phyloP scores from a whole-genome alignment of 129 eudicot genomes.

The Flaveria robusta region DNA sequence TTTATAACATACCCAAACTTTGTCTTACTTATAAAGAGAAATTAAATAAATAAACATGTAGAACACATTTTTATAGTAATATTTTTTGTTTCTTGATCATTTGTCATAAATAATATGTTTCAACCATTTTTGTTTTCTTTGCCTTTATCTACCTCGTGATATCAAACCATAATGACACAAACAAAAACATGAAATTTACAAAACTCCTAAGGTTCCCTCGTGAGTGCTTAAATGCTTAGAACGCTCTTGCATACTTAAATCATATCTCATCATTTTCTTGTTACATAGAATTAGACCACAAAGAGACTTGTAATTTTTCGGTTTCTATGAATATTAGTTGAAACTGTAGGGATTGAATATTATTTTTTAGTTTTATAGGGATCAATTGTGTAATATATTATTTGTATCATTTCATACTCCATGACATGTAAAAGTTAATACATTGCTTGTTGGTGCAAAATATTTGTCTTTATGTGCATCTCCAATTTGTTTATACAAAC shows the following conservation, averaged over 20 bases:
- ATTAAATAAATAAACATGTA: not conserved
- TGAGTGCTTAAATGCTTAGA: not conserved
- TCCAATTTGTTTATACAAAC: conserved; percentile 7
- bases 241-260: not conserved
- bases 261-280: not conserved
- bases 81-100: not conserved
- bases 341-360: not conserved
- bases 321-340: not conserved
- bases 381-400: not conserved
- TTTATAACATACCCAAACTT: not conserved
- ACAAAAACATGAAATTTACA: not conserved
- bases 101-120: not conserved
- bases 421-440: conserved; percentile 16
- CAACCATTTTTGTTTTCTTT: not conserved
- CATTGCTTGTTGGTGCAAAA: conserved; percentile 16
- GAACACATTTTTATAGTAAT: not conserved
- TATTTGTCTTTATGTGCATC: conserved; percentile 10
- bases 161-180: not conserved
- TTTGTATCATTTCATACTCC: not conserved
- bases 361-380: not conserved
- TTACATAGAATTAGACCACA: not conserved
- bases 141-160: not conserved
- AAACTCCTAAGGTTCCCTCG: not conserved
- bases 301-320: not conserved
- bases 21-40: not conserved